Evolutionary conservation across 2,329 filamentous ascomycete species (phyloP), one percentile per base, ranked within the genome.

Genomic region (Nemania sp.): DNA sequence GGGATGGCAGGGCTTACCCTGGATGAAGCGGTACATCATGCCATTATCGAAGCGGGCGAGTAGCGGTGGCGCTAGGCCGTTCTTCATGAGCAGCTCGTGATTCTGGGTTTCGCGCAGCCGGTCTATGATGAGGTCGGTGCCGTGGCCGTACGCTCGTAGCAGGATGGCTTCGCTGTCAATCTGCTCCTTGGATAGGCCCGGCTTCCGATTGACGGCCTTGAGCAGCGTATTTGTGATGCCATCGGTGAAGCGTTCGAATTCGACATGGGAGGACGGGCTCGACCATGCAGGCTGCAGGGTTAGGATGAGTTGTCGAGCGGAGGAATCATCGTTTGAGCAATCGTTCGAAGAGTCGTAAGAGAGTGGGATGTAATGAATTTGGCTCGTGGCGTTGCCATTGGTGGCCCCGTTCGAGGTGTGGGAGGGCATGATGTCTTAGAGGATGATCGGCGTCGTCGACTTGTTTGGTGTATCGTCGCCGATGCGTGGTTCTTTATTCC

Each of bases 201-300:
- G 79, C 52, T 78, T 79, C 62, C 79, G 82, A 70, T 90, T 90
- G 68, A 89, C 75, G n/a, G 86, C 86, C 71, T 92, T 92, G 60
- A 91, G 79, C 43, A 93, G 77, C 44, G 92, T 97, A 75, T 99
- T 99, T 62, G 94, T 99, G 75, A 97, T 99, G 68, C 94, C 94
- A 68, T 99, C 94, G 33, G 91, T 99, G 77, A 97, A 99, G 61
- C 89, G 87, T 62, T 91, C 81, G 69, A 97, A 90, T 67, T 94
- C 86, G 65, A 99, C 81, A 37, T 86, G 82, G 52, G 89, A 88
- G 61, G 86, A 84, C 30, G 82, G 77, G 42, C 81, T 80, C 62
- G 85, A 80, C 94, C 94, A 99, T 65, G 95, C 85, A 9, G 92
- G 92, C 55, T 87, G 83, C 57, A 97, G 79, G 23, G 89, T 82